phyloP scores from a whole-genome alignment of 1,284 basidiomycete genomes.

The Ustilago tritici region DNA sequence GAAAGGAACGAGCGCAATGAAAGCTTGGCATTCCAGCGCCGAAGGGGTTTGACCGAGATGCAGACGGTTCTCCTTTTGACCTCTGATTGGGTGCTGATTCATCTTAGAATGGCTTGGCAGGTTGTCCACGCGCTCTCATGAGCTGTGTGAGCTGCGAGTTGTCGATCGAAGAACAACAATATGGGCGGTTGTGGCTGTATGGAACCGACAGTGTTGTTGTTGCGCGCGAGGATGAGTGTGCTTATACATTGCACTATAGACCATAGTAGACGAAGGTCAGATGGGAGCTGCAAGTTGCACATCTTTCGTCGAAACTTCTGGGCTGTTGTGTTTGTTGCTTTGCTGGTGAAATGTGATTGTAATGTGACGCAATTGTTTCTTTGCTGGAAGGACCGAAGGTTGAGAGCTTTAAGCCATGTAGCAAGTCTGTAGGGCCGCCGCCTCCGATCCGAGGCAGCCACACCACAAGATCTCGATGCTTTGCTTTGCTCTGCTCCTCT shows the following conservation, averaged over 20 bases:
- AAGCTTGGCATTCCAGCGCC: constrained; percentile 15
- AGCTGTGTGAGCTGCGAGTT: no score
- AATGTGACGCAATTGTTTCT: neutral
- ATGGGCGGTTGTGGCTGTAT: neutral
- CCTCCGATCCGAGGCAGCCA: constrained; percentile 5
- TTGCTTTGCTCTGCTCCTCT: neutral
- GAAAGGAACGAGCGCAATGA: constrained; percentile 9
- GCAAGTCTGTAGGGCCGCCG: neutral
- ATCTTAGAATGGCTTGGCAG: constrained; percentile 5
- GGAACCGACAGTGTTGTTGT: neutral
- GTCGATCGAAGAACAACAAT: neutral
- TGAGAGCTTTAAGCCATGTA: neutral
- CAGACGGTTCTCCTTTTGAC: neutral
- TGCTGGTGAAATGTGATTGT: constrained; percentile 6
- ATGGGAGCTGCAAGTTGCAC: constrained; percentile 17
- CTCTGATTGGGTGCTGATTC: neutral
- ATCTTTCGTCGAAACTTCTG: constrained; percentile 5
- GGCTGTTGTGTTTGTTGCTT: neutral
- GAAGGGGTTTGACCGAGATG: neutral
- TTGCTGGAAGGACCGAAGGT: neutral
- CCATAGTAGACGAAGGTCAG: no score
- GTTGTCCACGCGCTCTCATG: neutral
- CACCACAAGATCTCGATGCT: neutral
- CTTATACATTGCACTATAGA: neutral
- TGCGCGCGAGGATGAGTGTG: neutral